Conservation (phyloP, 495 filamentous ascomycete species). For the Neurospora tetrasperma region DNA sequence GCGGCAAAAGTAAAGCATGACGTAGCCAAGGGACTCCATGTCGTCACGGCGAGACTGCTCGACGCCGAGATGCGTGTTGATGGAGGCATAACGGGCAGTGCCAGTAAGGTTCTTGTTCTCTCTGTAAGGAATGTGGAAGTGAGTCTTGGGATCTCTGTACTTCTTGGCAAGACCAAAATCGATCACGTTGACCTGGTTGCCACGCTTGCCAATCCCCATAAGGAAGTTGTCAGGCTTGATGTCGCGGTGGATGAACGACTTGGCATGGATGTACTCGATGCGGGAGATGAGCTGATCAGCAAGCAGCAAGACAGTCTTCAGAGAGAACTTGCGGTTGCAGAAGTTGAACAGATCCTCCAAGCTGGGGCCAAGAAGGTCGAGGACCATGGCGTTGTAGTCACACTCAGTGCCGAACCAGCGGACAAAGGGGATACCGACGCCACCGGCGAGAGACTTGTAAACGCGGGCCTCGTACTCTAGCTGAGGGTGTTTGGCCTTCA, state of each 20-base stretch:
- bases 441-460: constrained; percentile 98
- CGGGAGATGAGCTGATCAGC: constrained; percentile 98
- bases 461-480: constrained; percentile 99
- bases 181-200: constrained; percentile 99
- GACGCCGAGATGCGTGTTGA: constrained; percentile 98
- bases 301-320: constrained; percentile 97
- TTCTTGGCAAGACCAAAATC: constrained; percentile 99
- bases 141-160: constrained; percentile 98
- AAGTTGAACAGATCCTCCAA: constrained; percentile 99
- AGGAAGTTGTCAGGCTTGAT: constrained; percentile 99
- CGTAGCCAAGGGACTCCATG: constrained; percentile 98
- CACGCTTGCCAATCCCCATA: constrained; percentile 99
- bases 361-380: constrained; percentile 93
- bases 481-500: constrained; percentile 99
- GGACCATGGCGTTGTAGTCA: constrained; percentile 99
- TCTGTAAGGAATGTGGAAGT: constrained; percentile 99
- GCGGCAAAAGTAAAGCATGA: constrained; percentile 99
- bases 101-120: constrained; percentile 99
- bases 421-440: constrained; percentile 98
- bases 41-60: constrained; percentile 99
- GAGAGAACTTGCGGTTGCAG: constrained; percentile 99
- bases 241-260: constrained; percentile 99
- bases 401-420: constrained; percentile 99
- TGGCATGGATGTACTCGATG: constrained; percentile 99
- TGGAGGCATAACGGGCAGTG: constrained; percentile 97